These are phyloP conservation scores for Aspergillus caelatus DNA, from an alignment of 2,329 filamentous ascomycete genomes.

Conservation along the genomic window DNA sequence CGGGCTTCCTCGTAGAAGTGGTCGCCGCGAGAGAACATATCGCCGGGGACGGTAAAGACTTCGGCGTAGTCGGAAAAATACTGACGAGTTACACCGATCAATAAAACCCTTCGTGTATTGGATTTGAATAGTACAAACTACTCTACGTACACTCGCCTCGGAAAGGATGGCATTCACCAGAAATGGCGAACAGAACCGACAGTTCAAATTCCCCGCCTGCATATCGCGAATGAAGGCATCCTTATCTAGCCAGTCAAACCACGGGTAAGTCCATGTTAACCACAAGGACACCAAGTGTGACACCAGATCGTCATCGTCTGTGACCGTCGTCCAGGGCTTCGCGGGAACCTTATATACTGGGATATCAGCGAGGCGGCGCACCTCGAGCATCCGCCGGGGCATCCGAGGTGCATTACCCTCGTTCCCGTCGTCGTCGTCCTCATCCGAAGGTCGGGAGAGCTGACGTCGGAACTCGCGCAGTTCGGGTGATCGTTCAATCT, in stretches of 20 bases:
- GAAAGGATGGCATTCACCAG: conserved; percentile 39
- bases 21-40: conserved; percentile 27
- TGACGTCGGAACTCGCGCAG: conserved; percentile 19
- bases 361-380: conserved; percentile 29
- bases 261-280: conserved; percentile 36
- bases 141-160: conserved; percentile 34
- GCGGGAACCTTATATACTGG: conserved; percentile 31
- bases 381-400: conserved; percentile 23
- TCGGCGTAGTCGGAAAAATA: conserved; percentile 31
- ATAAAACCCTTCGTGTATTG: neutral
- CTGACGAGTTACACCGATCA: conserved; percentile 12
- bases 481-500: conserved; percentile 18
- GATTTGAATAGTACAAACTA: neutral
- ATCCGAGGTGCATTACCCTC: neutral
- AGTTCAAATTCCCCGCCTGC: conserved; percentile 27
- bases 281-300: conserved; percentile 38
- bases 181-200: conserved; percentile 36
- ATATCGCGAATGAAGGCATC: conserved; percentile 34
- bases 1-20: conserved; percentile 36
- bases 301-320: conserved; percentile 34
- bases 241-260: conserved; percentile 34
- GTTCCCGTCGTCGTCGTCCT: conserved; percentile 3
- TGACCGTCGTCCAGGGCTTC: conserved; percentile 38
- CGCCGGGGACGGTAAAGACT: conserved; percentile 26
- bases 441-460: conserved; percentile 14